Percentiles rank a stretch among this genome's conserved stretches.
Conservation (phyloP, 768 basidiomycete genomes). For the Naganishia randhawae region DNA sequence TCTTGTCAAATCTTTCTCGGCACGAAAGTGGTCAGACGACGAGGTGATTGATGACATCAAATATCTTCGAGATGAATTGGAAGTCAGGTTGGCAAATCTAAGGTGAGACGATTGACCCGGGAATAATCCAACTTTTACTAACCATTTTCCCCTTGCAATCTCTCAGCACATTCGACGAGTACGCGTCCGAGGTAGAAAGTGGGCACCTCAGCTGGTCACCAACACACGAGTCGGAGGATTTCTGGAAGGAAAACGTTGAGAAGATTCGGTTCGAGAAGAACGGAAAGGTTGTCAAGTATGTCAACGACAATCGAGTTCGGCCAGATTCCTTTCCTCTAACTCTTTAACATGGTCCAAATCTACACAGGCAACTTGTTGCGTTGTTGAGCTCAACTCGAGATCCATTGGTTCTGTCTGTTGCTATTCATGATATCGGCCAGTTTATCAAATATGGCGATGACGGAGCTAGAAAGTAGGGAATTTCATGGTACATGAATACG, state of each 20-base stretch:
- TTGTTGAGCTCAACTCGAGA: slow-evolving; percentile 69
- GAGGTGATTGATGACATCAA: slow-evolving; percentile 88
- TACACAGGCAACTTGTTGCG: slow-evolving; percentile 65
- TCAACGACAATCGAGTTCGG: background rate
- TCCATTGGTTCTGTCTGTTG: slow-evolving; percentile 78
- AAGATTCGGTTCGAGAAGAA: slow-evolving; percentile 79
- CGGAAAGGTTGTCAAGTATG: slow-evolving; percentile 76
- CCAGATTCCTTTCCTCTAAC: background rate
- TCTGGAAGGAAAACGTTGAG: slow-evolving; percentile 93
- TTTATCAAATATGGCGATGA: slow-evolving; percentile 84
- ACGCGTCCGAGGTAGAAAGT: slow-evolving; percentile 79
- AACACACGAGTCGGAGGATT: slow-evolving; percentile 90
- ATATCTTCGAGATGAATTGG: slow-evolving; percentile 82
- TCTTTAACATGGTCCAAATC: background rate
- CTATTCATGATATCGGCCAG: slow-evolving; percentile 86
- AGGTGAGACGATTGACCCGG: slow-evolving; percentile 59
- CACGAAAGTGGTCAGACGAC: slow-evolving; percentile 89
- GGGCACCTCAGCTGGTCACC: slow-evolving; percentile 94
- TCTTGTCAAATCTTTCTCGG: slow-evolving; percentile 75
- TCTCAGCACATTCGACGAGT: slow-evolving; percentile 89
- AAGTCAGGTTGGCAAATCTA: slow-evolving; percentile 75
- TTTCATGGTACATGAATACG: slow-evolving; percentile 9
- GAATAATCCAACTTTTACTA: background rate
- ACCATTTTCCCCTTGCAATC: background rate
- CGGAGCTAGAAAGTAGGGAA: slow-evolving; percentile 77